Evolutionary conservation across 192 early-diverging fungal species (phyloP), one percentile per base, ranked within the genome.

Genomic region (Oehlia diaphana): DNA sequence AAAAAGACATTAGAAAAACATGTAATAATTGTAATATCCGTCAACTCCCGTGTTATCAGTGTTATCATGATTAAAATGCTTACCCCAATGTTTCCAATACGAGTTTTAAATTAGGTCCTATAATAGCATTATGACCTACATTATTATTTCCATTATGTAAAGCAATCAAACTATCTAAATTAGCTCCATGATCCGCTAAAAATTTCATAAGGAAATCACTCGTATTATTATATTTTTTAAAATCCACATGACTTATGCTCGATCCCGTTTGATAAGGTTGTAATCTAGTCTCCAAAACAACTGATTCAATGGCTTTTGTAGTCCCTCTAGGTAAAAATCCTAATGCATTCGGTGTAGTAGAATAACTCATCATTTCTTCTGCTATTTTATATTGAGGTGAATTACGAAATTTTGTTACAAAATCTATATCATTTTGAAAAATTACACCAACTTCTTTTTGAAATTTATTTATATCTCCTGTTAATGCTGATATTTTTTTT

Each of bases 161-260:
- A 1, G 81, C 72, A 35, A 84, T 49, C 16, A 70, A 39, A n/a
- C 16, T 70, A 10, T 63, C 19, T 10, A 87, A 49, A 28, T 58
- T 39, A 4, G 84, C 79, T 19, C 85, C 85, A n/a, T 79, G 78
- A 28, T 86, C 83, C 70, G 81, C 76, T 74, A 84, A 71, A 62
- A 64, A 86, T 7, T 77, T 74, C 85, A 86, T 86, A 16, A 86
- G 80, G 65, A 84, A 86, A 62, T 86, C 85, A 16, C 66, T 31
- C 2, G 75, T 78, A 65, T 82, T 47, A 21, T 81, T 77, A 72
- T 84, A 86, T 5, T 44, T 62, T 13, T 61, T 31, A 65, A 84
- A 82, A 42, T 84, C 83, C 1, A 82, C 85, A 69, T 86, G 85
- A n/a, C 83, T 84, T 31, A 86, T 67, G 9, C 83, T 84, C 28